A percentile compares a stretch with the other conserved stretches of the same genome.
phyloP scores from a whole-genome alignment of 2,329 filamentous ascomycete genomes.

The Cyphellophora attinorum region DNA sequence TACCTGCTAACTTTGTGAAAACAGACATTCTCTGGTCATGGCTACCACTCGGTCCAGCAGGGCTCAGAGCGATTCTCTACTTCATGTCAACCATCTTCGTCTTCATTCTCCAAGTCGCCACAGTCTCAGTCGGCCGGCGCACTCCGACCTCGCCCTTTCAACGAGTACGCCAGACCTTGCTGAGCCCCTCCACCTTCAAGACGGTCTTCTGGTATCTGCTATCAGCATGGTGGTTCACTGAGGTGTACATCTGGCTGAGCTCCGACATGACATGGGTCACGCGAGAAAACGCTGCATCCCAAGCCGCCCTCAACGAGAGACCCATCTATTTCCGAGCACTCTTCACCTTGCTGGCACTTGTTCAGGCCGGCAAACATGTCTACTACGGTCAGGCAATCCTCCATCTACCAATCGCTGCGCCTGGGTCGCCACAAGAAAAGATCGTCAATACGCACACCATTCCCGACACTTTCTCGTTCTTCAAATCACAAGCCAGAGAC shows the following conservation, averaged over 20 bases:
- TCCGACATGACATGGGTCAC: constrained; percentile 65
- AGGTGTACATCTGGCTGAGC: constrained; percentile 69
- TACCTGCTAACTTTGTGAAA: too few relatives aligned
- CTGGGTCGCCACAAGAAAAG: constrained; percentile 13
- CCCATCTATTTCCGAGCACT: constrained; percentile 70
- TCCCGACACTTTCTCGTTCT: constrained; percentile 26
- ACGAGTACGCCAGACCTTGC: constrained; percentile 49
- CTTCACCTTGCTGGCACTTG: constrained; percentile 56
- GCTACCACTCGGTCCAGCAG: constrained; percentile 70
- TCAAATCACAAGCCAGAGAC: constrained; percentile 25
- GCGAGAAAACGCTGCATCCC: constrained; percentile 41
- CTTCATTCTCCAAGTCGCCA: constrained; percentile 76
- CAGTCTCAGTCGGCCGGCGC: constrained; percentile 65
- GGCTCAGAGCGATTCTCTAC: constrained; percentile 64
- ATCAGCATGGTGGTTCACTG: constrained; percentile 70
- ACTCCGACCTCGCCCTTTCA: constrained; percentile 61
- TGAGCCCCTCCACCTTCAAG: constrained; percentile 54
- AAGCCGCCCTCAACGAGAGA: constrained; percentile 73
- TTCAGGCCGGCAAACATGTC: constrained; percentile 63
- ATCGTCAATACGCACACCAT: constrained; percentile 28
- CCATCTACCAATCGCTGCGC: constrained; percentile 34
- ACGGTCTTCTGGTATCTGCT: constrained; percentile 67
- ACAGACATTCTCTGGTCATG: constrained; percentile 67
- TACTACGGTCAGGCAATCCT: constrained; percentile 65
- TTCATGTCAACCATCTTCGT: constrained; percentile 68